Evolutionary conservation across 2,329 filamentous ascomycete genomes (phyloP).

Genomic region (Rasamsonia emersonii): DNA sequence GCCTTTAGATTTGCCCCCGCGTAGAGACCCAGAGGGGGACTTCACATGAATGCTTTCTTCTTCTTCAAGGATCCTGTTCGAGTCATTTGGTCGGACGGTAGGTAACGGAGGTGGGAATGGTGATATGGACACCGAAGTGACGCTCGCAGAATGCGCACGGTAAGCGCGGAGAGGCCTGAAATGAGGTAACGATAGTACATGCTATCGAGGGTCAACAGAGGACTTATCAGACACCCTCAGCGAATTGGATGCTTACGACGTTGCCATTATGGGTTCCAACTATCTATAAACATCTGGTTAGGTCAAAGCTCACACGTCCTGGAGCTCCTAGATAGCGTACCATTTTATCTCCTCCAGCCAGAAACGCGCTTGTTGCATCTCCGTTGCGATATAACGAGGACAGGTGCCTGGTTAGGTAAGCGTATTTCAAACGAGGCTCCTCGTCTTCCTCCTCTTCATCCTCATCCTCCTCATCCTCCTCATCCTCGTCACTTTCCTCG

Average conservation of each 20-base stretch:
- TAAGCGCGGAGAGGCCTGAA: slow-evolving; percentile 79
- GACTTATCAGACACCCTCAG: slow-evolving; percentile 1
- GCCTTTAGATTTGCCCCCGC: slow-evolving; percentile 19
- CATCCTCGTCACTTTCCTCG: slow-evolving; percentile 21
- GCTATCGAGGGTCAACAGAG: slow-evolving; percentile 41
- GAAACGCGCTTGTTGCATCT: slow-evolving; percentile 84
- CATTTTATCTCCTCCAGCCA: slow-evolving; percentile 95
- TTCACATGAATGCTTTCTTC: slow-evolving; percentile 15
- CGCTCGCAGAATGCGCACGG: slow-evolving; percentile 83
- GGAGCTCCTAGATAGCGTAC: slow-evolving; percentile 39
- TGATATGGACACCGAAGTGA: slow-evolving; percentile 83
- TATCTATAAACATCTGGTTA: slow-evolving; percentile 51
- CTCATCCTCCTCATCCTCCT: slow-evolving; percentile 55
- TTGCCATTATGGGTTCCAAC: slow-evolving; percentile 94
- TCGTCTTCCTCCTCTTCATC: slow-evolving; percentile 82
- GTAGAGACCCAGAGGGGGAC: slow-evolving; percentile 21
- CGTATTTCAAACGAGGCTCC: slow-evolving; percentile 89
- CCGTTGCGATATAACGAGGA: slow-evolving; percentile 82
- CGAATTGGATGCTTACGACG: slow-evolving; percentile 55
- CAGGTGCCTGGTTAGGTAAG: slow-evolving; percentile 72
- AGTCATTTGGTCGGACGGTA: slow-evolving; percentile 29
- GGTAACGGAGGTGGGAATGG: slow-evolving; percentile 62
- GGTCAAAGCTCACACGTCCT: slow-evolving; percentile 4
- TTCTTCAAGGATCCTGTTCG: slow-evolving; percentile 24
- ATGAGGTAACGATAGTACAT: slow-evolving; percentile 74